These are phyloP conservation scores for Didymella exigua DNA, from an alignment of 2,329 filamentous ascomycete genomes.

Conservation along the genomic window DNA sequence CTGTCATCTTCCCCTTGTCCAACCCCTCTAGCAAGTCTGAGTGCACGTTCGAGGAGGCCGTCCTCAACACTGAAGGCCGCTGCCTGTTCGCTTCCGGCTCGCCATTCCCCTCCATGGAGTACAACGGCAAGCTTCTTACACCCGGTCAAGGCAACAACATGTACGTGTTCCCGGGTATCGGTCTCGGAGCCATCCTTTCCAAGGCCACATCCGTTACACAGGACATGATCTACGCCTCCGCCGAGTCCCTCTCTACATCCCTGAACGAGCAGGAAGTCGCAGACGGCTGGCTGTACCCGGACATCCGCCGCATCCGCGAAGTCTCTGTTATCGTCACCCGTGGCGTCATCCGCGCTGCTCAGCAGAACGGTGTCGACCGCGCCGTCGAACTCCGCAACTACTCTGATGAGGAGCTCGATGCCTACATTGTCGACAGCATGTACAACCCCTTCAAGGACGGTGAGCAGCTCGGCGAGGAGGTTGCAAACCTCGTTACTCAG, in stretches of 20 bases:
- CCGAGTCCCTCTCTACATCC: conserved; percentile 76
- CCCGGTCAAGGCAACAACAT: conserved; percentile 73
- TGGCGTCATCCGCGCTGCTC: conserved; percentile 91
- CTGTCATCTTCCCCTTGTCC: conserved; percentile 84
- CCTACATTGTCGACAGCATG: conserved; percentile 64
- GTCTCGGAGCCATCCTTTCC: conserved; percentile 88
- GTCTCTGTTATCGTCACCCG: conserved; percentile 85
- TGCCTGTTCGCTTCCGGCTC: conserved; percentile 95
- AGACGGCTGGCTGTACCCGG: conserved; percentile 86
- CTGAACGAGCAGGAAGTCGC: conserved; percentile 82
- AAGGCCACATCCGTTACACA: conserved; percentile 88
- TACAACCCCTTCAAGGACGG: conserved; percentile 58
- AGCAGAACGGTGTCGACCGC: conserved; percentile 70
- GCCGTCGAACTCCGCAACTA: conserved; percentile 66
- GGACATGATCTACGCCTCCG: conserved; percentile 96
- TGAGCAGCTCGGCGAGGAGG: conserved; percentile 49
- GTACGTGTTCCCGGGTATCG: conserved; percentile 97
- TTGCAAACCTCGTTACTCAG: conserved; percentile 39
- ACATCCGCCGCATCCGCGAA: conserved; percentile 88
- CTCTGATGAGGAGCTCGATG: conserved; percentile 70
- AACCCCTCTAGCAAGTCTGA: conserved; percentile 97
- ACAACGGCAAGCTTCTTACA: conserved; percentile 53
- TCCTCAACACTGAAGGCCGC: conserved; percentile 87
- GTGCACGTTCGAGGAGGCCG: conserved; percentile 93
- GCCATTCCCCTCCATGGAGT: conserved; percentile 75